phyloP scores from a whole-genome alignment of 495 filamentous ascomycete species.

The Trypethelium eluteriae region DNA sequence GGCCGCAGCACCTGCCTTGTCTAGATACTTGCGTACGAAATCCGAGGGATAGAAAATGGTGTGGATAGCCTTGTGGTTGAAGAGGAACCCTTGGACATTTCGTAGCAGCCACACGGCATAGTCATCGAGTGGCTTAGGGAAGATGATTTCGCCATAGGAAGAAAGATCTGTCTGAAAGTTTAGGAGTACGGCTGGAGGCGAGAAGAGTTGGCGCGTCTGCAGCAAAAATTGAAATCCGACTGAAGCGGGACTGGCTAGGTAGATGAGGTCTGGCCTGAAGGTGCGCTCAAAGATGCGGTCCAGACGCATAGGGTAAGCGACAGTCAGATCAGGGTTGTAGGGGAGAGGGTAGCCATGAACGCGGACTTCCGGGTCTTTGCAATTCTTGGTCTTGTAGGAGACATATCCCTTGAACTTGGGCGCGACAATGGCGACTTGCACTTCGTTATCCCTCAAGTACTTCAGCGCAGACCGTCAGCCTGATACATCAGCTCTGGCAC shows the following conservation, averaged over 20 bases:
- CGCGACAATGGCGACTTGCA: conserved; percentile 51
- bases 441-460: conserved; percentile 51
- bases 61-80: conserved; percentile 47
- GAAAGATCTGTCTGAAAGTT: conserved; percentile 62
- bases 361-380: conserved; percentile 41
- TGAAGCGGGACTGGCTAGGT: conserved; percentile 56
- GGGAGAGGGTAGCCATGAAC: conserved; percentile 54
- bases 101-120: conserved; percentile 50
- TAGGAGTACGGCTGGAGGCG: conserved; percentile 48
- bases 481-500: neutral
- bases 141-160: conserved; percentile 54
- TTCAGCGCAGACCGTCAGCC: conserved; percentile 24
- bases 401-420: conserved; percentile 39
- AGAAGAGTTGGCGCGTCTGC: conserved; percentile 47
- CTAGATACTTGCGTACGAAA: conserved; percentile 49
- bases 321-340: conserved; percentile 55
- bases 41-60: conserved; percentile 57
- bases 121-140: conserved; percentile 47
- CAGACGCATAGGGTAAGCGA: conserved; percentile 56
- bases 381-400: conserved; percentile 18
- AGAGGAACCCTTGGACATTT: conserved; percentile 51
- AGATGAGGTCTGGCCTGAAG: conserved; percentile 52
- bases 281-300: conserved; percentile 46
- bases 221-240: conserved; percentile 58
- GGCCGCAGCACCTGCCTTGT: conserved; percentile 41